A percentile compares a stretch with the other conserved stretches of the same genome.
These are phyloP conservation scores for Globisporangium cylindrosporum DNA, from an alignment of 352 stramenopile genomes.

Conservation along the genomic window DNA sequence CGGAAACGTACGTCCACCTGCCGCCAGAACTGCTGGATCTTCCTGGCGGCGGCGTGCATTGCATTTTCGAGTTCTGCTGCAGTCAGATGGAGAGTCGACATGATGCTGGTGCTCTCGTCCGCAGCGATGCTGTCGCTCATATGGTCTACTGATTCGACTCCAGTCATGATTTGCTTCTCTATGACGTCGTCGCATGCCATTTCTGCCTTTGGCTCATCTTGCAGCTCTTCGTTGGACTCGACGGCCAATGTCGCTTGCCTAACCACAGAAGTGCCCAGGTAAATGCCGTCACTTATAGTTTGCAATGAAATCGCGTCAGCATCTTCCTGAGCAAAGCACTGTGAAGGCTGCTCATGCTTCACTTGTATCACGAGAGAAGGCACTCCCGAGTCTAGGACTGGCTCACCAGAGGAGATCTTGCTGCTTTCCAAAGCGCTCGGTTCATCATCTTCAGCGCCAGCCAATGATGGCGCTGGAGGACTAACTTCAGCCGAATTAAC, in stretches of 20 bases:
- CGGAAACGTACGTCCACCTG: conserved; percentile 14
- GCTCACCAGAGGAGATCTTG: not conserved
- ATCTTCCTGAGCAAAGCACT: not conserved
- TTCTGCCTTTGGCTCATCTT: not conserved
- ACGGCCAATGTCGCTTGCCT: not conserved
- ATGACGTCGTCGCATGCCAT: not conserved
- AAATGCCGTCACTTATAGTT: not conserved
- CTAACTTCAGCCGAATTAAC: not conserved
- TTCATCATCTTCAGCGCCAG: not conserved
- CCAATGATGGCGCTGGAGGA: not conserved
- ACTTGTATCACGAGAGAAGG: not conserved
- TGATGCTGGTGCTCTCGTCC: not conserved
- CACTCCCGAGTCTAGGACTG: not conserved
- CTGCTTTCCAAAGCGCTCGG: not conserved
- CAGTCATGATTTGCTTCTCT: conserved; percentile 5
- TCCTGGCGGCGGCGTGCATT: conserved; percentile 15
- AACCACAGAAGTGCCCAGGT: not conserved
- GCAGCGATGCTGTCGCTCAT: not conserved
- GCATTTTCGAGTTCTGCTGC: conserved; percentile 8
- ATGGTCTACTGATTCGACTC: conserved; percentile 1
- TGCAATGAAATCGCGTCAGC: not conserved
- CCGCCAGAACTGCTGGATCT: conserved; percentile 24
- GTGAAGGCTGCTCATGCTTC: not conserved
- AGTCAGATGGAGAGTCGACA: conserved; percentile 8
- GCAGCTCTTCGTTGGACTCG: not conserved